Evolutionary conservation across 202 grass and related monocot genomes (phyloP), one percentile per base, ranked within the genome.

Genomic region (Brachypodium distachyon): DNA sequence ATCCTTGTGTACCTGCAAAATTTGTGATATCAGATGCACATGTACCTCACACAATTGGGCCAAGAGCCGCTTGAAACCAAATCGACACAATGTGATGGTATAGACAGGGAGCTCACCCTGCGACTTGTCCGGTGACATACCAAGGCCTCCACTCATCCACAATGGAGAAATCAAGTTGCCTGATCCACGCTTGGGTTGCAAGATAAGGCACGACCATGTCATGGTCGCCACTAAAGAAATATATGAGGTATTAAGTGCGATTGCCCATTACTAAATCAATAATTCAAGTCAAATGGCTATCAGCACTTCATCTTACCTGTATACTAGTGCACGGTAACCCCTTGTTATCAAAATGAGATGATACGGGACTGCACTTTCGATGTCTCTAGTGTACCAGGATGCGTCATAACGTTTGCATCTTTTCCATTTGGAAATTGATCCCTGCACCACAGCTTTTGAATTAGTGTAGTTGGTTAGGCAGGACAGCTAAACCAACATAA

Each of bases 81-180:
- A 67, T 5, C 7, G 8, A 29, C 34, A 28, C 22, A 28, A 67
- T 12, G 9, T 14, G 23, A 53, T 16, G 12, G 18, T 18, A 63
- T 59, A 32, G 29, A 58, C 13, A 59, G 7, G 13, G 14, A 19
- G 49, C 61, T 83, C 60, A 68, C 81, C 81, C 81, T 38, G 62
- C 61, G 26, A 87, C 56, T 69, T 87, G 85, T 18, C 73, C 74
- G 48, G 38, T 42, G 1, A 79, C 85, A 40, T n/a, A 54, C 85
- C 85, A 88, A 5, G 80, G 81, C 31, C 80, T 61, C 85, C 85
- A 83, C 1, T 88, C 80, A 47, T 80, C 85, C 36, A 74, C 81
- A 19, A 88, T 43, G 11, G 74, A 76, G 68, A 80, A 83, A 43
- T 88, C 75, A 3, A 88, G 79, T 59, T 58, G 78, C 50, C 41